Percentiles rank a stretch among this genome's conserved stretches.
Conservation (phyloP, 2,329 filamentous ascomycete genomes). For the Ophiostoma montium region DNA sequence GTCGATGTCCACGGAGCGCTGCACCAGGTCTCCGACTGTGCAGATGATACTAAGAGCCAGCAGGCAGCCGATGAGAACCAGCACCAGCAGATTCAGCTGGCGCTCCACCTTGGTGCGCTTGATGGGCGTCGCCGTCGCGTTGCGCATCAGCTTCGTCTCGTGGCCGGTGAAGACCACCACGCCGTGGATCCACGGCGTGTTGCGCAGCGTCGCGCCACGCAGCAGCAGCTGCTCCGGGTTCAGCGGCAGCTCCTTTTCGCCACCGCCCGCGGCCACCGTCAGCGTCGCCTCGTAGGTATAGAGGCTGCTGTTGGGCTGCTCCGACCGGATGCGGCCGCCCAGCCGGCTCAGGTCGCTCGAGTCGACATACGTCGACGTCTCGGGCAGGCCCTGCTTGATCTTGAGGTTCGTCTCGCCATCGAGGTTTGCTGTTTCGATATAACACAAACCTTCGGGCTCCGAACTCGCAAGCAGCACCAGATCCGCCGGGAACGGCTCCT, state of each 20-base stretch:
- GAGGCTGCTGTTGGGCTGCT: slow-evolving; percentile 94
- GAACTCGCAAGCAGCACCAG: slow-evolving; percentile 85
- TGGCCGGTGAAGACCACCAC: slow-evolving; percentile 95
- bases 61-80: slow-evolving; percentile 77
- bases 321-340: slow-evolving; percentile 75
- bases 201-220: slow-evolving; percentile 82
- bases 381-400: slow-evolving; percentile 93
- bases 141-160: slow-evolving; percentile 97
- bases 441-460: slow-evolving; percentile 93
- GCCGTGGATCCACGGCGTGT: slow-evolving; percentile 94
- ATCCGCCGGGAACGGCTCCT: slow-evolving; percentile 90
- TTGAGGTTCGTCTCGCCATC: slow-evolving; percentile 98
- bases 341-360: slow-evolving; percentile 73
- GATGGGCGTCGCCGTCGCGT: slow-evolving; percentile 91
- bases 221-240: slow-evolving; percentile 87
- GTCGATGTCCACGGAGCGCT: slow-evolving; percentile 47
- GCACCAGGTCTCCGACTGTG: slow-evolving; percentile 79
- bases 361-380: slow-evolving; percentile 79
- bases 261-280: slow-evolving; percentile 78
- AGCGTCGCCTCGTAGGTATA: slow-evolving; percentile 97
- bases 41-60: slow-evolving; percentile 75
- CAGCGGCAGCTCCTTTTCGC: slow-evolving; percentile 81
- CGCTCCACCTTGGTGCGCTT: slow-evolving; percentile 94
- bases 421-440: slow-evolving; percentile 95
- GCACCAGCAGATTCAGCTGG: slow-evolving; percentile 84